Evolutionary conservation across 345 rosid species (phyloP).

Genomic region (Eucalyptus erythrocorys): DNA sequence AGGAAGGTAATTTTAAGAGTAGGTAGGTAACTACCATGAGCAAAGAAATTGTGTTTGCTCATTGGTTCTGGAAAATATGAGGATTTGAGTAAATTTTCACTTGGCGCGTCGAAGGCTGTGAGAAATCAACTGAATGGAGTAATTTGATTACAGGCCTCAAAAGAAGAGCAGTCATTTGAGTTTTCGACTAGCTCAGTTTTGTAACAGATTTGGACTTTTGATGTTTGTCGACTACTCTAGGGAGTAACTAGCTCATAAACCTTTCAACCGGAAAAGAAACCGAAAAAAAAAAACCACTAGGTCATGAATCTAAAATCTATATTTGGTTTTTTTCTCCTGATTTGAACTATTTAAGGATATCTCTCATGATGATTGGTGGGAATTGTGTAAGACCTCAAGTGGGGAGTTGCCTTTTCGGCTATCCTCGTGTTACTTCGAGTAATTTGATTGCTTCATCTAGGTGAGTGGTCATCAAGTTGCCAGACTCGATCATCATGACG

Average conservation of each 20-base stretch:
- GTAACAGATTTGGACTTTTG: neutral
- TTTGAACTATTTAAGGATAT: neutral
- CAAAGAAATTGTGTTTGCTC: neutral
- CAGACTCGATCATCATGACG: conserved; percentile 15
- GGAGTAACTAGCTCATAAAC: neutral
- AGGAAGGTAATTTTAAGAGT: neutral
- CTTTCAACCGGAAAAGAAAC: neutral
- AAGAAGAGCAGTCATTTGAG: neutral
- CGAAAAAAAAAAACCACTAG: neutral
- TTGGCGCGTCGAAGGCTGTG: neutral
- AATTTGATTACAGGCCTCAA: neutral
- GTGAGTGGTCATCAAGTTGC: conserved; percentile 43
- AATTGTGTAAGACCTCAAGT: neutral
- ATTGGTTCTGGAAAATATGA: neutral
- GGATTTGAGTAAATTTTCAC: neutral
- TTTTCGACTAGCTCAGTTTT: neutral
- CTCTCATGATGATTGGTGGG: neutral
- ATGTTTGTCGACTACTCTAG: neutral
- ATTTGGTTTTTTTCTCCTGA: neutral
- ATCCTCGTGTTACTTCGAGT: neutral
- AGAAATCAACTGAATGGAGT: neutral
- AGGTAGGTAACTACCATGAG: neutral
- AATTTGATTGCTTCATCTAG: conserved; percentile 5
- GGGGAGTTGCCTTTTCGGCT: neutral
- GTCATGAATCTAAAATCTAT: neutral